Base-by-base conservation (phyloP, 108 stramenopile genomes). In the Aureococcus anophagefferens region DNA sequence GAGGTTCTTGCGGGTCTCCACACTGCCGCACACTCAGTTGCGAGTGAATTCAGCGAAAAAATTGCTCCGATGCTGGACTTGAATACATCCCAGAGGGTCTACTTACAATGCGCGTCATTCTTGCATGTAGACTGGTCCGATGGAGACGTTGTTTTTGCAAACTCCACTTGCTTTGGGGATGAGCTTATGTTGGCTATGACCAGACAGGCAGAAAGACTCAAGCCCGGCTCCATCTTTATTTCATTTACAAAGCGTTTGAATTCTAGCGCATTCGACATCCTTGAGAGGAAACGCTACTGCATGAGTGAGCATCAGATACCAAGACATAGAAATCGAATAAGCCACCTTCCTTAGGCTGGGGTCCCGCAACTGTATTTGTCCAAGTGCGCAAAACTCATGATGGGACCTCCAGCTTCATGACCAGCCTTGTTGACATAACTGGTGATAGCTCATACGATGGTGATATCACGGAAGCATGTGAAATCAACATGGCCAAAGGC, bases 101-200 rank as follows among this genome's bases (percentile, higher is more conserved):
- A 81, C 35, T 80, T 84, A 30, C n/a, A 75, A 51, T 75, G 68
- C 21, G 76, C 75, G 29, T 81, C 81, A 36, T 78, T 84, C 45
- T 36, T 84, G 33, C 72, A 83, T 5, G 72, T 69, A 62, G 86
- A 87, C 68, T 85, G 85, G 86, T 76, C 66, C 35, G 86, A 87
- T 37, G 84, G 83, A 30, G 81, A 85, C 65, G 59, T 87, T 32
- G 80, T 85, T 0, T 87, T 87, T 37, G 84, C 83, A 14, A 85
- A 86, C 66, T 77, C 78, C 29, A 86, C 86, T 4, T 85, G 86
- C 78, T 87, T 87, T 70, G 75, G 45, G 1, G 81, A 83, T 29
- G 72, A 79, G 45, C 78, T 86, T 30, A 78, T 85, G 83, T 59
- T 16, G 5, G 63, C 59, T 15, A 76, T 87, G 46, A 73, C 76